These are phyloP conservation scores for Ambrosia trifida DNA, from an alignment of 129 eudicot species.

Conservation along the genomic window DNA sequence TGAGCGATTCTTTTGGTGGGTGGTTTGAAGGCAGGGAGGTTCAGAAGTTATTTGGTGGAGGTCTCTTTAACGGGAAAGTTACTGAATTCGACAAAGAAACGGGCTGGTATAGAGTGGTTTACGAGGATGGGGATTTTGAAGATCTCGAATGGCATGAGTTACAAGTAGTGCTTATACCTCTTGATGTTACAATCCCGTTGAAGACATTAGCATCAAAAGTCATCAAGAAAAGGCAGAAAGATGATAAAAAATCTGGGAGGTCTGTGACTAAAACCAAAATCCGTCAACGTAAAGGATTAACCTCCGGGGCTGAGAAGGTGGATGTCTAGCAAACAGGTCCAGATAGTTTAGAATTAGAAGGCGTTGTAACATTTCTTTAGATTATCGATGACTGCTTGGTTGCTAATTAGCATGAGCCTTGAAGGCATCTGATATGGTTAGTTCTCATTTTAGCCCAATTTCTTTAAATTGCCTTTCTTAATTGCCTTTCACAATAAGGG, in stretches of 20 bases:
- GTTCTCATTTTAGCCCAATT: constrained; percentile 15
- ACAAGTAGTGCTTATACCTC: constrained; percentile 56
- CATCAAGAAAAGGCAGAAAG: constrained; percentile 56
- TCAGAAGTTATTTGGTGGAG: constrained; percentile 50
- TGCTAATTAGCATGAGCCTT: not conserved
- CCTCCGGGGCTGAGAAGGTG: constrained; percentile 7
- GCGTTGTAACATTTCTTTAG: not conserved
- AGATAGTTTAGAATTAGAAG: constrained; percentile 9
- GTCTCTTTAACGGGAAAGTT: constrained; percentile 52
- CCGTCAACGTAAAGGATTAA: constrained; percentile 24
- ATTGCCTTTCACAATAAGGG: no score
- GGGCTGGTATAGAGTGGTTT: constrained; percentile 79
- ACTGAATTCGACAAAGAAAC: constrained; percentile 57
- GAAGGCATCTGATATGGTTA: constrained; percentile 10
- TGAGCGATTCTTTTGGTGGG: constrained; percentile 45
- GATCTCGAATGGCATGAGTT: constrained; percentile 91
- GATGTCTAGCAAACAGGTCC: constrained; percentile 8
- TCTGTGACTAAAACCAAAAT: constrained; percentile 24
- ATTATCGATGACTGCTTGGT: constrained; percentile 1
- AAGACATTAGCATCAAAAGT: constrained; percentile 61
- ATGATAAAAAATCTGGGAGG: constrained; percentile 33
- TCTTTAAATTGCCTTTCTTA: not conserved
- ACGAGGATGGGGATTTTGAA: constrained; percentile 87
- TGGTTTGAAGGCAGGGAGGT: constrained; percentile 85
- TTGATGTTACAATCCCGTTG: constrained; percentile 70